phyloP scores from a whole-genome alignment of 352 stramenopile species.

The Phytophthora syringae region DNA sequence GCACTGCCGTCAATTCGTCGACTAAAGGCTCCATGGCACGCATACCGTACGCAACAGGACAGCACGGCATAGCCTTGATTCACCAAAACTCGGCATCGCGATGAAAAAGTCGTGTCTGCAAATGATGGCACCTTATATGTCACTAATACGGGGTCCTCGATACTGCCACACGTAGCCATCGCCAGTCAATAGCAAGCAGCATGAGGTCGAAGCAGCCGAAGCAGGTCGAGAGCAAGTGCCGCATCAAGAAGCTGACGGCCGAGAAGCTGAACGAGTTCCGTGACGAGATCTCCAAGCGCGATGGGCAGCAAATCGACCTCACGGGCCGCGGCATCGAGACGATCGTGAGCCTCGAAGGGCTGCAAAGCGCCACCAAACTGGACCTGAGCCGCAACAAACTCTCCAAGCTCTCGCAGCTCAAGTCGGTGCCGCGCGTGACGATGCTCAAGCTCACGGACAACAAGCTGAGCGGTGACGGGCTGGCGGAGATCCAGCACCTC shows the following conservation, averaged over 20 bases:
- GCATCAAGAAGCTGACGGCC: conserved; percentile 90
- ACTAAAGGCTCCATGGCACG: too few relatives aligned
- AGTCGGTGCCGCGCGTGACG: conserved; percentile 60
- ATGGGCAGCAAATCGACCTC: conserved; percentile 69
- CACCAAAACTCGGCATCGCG: too few relatives aligned
- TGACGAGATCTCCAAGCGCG: conserved; percentile 50
- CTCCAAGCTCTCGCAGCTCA: conserved; percentile 80
- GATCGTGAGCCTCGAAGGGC: conserved; percentile 76
- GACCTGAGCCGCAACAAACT: conserved; percentile 89
- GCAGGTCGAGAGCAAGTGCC: conserved; percentile 47
- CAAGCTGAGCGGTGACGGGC: conserved; percentile 73
- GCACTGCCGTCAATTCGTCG: too few relatives aligned
- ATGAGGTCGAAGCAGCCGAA: too few relatives aligned
- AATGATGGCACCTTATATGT: conserved; percentile 3
- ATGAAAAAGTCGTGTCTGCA: background rate
- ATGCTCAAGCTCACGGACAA: conserved; percentile 87
- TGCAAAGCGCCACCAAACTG: conserved; percentile 70
- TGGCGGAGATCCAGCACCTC: conserved; percentile 72
- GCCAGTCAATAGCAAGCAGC: too few relatives aligned
- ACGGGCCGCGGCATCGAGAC: conserved; percentile 77
- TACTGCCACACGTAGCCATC: background rate
- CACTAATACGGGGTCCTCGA: conserved; percentile 5
- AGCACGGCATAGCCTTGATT: background rate
- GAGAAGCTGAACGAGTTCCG: conserved; percentile 74
- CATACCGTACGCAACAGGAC: background rate